Base-by-base conservation (phyloP, 2,329 filamentous ascomycete genomes). In the Cladosporium sp. region DNA sequence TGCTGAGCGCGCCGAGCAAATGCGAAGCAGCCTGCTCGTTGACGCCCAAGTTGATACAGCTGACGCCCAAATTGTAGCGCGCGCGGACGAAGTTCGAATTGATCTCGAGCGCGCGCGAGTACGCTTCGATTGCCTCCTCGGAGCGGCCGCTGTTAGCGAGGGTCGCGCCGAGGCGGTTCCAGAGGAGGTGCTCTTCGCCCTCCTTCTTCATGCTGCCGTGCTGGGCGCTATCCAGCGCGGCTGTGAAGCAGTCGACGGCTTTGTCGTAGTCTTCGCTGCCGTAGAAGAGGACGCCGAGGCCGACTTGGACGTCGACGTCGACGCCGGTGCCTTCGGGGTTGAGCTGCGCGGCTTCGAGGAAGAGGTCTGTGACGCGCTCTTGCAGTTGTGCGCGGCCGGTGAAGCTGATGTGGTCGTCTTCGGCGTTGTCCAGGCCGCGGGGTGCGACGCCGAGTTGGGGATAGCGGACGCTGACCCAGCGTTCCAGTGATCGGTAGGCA, bases 301-400 rank as follows among this genome's bases (percentile, higher is more conserved):
- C 95, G 66, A 99, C 95, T 79, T 99, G 96, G 8, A 99, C 95
- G 76, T 99, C 95, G 0, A 95, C 95, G 75, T 99, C 96, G 91
- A 99, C 98, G 74, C 95, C 92, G 74, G 93, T 92, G 67, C 94
- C 95, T 58, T 92, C 89, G 0, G 95, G 95, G 32, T 92, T 95
- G 58, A 97, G 86, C 73, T 97, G 93, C 0, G 95, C 95, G 0
- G 95, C 95, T 76, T 89, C 84, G 75, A 99, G 96, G 80, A 97
- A 99, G 51, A 94, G 86, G 67, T 91, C 86, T 1, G 93, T 97
- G 39, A 99, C 91, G 75, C 92, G 92, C 72, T 94, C 90, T 78
- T 98, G 95, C 26, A 99, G 86, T 60, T 91, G 83, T 74, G 95
- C 89, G 28, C 94, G 91, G 80, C 98, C 94, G 30, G 93, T 97